phyloP scores from a whole-genome alignment of 441 rosid genomes.

The Biscutella auriculata region DNA sequence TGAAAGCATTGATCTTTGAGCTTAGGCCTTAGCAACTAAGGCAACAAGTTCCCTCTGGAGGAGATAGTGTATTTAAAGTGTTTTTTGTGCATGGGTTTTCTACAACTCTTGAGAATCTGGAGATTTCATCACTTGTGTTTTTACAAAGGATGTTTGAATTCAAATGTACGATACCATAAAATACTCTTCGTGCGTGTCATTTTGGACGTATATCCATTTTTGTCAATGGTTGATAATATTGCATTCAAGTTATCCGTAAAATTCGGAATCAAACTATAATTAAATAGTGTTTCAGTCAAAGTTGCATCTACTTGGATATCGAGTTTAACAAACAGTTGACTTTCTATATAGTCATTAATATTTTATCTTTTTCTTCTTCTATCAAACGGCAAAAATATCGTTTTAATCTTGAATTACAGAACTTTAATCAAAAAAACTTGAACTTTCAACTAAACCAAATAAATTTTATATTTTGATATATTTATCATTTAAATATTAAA shows the following conservation, averaged over 20 bases:
- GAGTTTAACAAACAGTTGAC: neutral
- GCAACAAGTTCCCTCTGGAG: too few species aligned
- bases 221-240: neutral
- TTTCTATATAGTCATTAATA: neutral
- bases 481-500: too few species aligned
- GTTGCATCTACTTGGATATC: neutral
- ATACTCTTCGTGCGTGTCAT: neutral
- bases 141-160: neutral
- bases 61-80: neutral
- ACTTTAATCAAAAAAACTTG: too few species aligned
- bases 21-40: too few species aligned
- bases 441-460: too few species aligned
- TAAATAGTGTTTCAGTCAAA: neutral
- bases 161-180: neutral
- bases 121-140: neutral
- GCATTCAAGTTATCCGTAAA: neutral
- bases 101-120: neutral
- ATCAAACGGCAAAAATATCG: too few species aligned
- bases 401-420: too few species aligned
- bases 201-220: neutral
- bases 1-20: too few species aligned
- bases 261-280: neutral
- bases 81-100: neutral
- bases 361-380: too few species aligned
- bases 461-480: too few species aligned